Evolutionary conservation across 345 rosid species (phyloP).

Genomic region (Limnanthes douglasii): DNA sequence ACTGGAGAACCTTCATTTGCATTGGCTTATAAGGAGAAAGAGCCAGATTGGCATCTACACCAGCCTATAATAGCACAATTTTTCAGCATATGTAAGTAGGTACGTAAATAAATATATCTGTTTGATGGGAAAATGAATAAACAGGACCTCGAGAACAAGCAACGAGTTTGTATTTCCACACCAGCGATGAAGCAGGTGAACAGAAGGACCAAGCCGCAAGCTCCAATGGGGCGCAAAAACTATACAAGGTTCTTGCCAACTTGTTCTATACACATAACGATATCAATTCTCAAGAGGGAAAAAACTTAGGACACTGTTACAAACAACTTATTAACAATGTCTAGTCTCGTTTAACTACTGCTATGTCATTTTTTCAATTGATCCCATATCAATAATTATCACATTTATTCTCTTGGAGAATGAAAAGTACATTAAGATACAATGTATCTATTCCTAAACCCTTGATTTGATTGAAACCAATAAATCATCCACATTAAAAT

Average conservation of each 20-base stretch:
- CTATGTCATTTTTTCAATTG: no score
- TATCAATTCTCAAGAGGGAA: slow-evolving; percentile 6
- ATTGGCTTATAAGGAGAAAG: slow-evolving; percentile 65
- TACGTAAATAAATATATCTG: no score
- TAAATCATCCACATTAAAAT: no score
- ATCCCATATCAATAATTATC: no score
- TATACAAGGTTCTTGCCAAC: slow-evolving; percentile 84
- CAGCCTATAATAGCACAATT: slow-evolving; percentile 51
- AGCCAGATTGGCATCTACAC: slow-evolving; percentile 34
- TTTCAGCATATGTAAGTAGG: no score
- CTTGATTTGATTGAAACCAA: no score
- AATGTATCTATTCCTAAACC: no score
- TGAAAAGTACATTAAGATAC: no score
- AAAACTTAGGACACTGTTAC: background rate
- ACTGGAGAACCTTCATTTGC: slow-evolving; percentile 66
- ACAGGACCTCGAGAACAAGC: slow-evolving; percentile 65
- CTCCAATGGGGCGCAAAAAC: slow-evolving; percentile 69
- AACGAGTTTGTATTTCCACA: slow-evolving; percentile 46
- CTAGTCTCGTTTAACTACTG: no score
- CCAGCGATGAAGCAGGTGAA: slow-evolving; percentile 74
- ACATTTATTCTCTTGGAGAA: no score
- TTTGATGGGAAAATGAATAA: background rate
- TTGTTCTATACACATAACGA: slow-evolving; percentile 27
- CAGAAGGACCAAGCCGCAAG: slow-evolving; percentile 68
- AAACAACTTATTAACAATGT: no score